Base-by-base conservation (phyloP, 805 yeast genomes). In the Saturnispora besseyi region DNA sequence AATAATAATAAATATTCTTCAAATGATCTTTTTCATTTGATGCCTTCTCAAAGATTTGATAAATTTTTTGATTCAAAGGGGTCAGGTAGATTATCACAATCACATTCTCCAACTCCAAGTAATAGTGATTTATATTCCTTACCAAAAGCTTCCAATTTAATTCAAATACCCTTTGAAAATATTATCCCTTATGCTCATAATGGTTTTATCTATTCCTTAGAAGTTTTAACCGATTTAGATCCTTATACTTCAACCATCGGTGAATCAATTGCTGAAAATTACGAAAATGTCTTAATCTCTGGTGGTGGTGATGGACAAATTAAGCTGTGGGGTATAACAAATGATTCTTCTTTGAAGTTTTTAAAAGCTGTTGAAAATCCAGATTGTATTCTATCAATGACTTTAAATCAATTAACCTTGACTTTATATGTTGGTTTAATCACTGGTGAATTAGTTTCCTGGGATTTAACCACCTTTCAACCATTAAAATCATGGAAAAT, bases 251-350 rank as follows among this genome's bases (percentile, higher is more conserved):
- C 53, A 5, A 51, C 57, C 10, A 31, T 64, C 42, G 62, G 60
- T 18, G 58, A 56, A 34, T 51, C 55, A n/a, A 57, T 57, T 6
- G 57, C 64, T 2, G 64, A 61, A 21, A 56, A 54, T n/a, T 58
- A 48, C 41, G 53, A 64, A 5, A 75, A 74, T 36, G 62, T 69
- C 9, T 60, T 85, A 7, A 65, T 83, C 4, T 73, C 86, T 2
- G 91, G 95, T 28, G 95, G 96, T 46, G 98, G 98, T 43, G 98
- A 93, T 66, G 98, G 97, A 0, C 58, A 76, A 8, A 77, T 84
- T n/a, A 87, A 87, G 57, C 63, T 88, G 11, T 91, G 98, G 98
- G 76, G 78, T 0, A 58, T 80, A 28, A 5, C 36, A 5, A 41
- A 54, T 5, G 55, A 58, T 5, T 15, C 28, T 8, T 58, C 50